Evolutionary conservation across 305 asterid genomes (phyloP).

Genomic region (Fraxinus xanthoxyloides): DNA sequence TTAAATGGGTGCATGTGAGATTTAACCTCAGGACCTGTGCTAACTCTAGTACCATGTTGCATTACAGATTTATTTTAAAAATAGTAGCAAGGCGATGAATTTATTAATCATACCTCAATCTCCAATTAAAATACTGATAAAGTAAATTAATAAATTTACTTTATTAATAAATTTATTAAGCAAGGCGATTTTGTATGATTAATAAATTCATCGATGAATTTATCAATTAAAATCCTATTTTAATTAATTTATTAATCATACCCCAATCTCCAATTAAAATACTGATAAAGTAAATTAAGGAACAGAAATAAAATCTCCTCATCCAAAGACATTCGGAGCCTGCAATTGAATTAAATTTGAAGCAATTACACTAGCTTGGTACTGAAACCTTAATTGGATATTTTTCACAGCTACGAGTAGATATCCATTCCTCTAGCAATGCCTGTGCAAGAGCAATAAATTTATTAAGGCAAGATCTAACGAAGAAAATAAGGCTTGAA

Average conservation of each 20-base stretch:
- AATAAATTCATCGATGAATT: too few species aligned
- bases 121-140: background rate
- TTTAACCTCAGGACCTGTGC: background rate
- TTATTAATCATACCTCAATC: background rate
- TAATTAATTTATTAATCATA: background rate
- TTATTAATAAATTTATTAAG: too few species aligned
- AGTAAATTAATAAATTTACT: background rate
- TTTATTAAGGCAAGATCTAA: background rate
- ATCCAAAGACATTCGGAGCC: constrained; percentile 15
- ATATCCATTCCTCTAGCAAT: constrained; percentile 93
- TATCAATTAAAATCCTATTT: too few species aligned
- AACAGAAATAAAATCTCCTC: background rate
- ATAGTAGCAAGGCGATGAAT: background rate
- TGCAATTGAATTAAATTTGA: background rate
- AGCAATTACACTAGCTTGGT: constrained; percentile 14
- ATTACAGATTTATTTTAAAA: background rate
- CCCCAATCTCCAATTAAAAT: background rate
- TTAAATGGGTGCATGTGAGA: background rate
- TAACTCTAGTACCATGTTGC: background rate
- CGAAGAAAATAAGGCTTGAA: constrained; percentile 11
- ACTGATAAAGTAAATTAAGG: background rate
- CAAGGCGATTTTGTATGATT: too few species aligned
- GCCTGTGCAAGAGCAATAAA: constrained; percentile 52
- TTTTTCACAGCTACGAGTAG: constrained; percentile 67
- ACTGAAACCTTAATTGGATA: constrained; percentile 67